Base-by-base conservation (phyloP, 805 yeast species). In the Candida verbasci region DNA sequence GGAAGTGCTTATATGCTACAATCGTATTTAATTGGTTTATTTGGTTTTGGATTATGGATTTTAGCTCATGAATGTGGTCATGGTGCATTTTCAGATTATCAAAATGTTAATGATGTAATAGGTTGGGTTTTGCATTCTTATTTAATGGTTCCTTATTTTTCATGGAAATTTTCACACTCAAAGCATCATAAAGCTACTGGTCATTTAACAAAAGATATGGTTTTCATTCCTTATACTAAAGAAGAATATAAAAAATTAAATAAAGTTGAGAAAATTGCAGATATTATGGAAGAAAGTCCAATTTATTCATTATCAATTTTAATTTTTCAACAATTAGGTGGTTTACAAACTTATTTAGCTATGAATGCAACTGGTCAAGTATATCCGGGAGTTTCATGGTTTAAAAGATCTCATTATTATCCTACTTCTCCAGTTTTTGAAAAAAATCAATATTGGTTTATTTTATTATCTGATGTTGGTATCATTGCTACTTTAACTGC, bases 61-160 rank as follows among this genome's bases (percentile, higher is more conserved):
- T 55, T 77, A 52, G 80, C 80, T 31, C 82, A 76, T 52, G 81
- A 76, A 57, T 77, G 82, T 63, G 82, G 82, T 28, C 83, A 77
- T 53, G 72, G 70, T 35, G 82, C 82, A 14, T 77, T 77, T 51
- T 69, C 77, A 25, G 79, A 76, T 47, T 73, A 73, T 48, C 65
- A 61, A 40, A 54, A 53, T 48, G 65, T 77, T 35, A 77, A 77
- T 48, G 80, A 76, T 52, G 52, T 68, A 18, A 69, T 74, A 40
- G 83, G 83, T 36, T 77, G 82, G 82, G 67, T 73, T 20, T 54
- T 77, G 33, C 82, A 77, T 52, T 74, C 80, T 29, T 76, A 71
- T 49, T 56, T 68, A 43, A 56, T 74, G 42, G 80, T 76, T 37
- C 83, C 82, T 20, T 77, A 73, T 54, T 77, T 77, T 47, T 73